Evolutionary conservation across 192 early-diverging fungal genomes (phyloP), one percentile per base, ranked within the genome.

Genomic region (Glomus cerebriforme): DNA sequence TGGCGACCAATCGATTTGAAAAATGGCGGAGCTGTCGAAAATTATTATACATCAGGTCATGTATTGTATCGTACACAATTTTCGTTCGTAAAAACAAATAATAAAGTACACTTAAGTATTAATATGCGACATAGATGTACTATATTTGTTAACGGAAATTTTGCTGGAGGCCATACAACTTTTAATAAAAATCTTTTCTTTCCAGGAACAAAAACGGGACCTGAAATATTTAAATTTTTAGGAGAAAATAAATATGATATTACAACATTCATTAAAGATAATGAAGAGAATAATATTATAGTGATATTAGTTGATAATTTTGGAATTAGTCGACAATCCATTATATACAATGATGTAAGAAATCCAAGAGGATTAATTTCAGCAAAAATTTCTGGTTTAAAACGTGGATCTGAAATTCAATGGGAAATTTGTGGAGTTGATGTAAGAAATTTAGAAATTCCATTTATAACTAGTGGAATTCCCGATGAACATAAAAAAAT

Each of bases 361-460:
- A 91, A 91, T 75, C 91, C 91, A 47, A 86, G 94, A 15, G 95
- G 95, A 8, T 79, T 96, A 43, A 86, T 92, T 59, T 87, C 89
- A 1, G 92, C 92, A 0, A 85, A 84, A 29, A 82, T 92, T 35
- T 79, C 82, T n/a, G 93, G 93, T 5, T 79, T 92, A 37, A 78
- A 82, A 35, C 64, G 83, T 10, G 71, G 84, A 45, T 81, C 85
- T 0, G 85, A 82, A 13, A 88, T 90, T 31, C 80, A 90, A 32
- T 93, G 94, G 91, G 79, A 89, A 68, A 89, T 95, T 29, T 85
- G 90, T 32, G 94, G 95, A 54, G 90, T 96, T 2, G 92, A 94
- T 86, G 90, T 93, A 17, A 79, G 87, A 39, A 80, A 80, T n/a
- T 62, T 93, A 29, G 59, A 83, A 17, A 83, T 90, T 63, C 81